A percentile compares a stretch with the other conserved stretches of the same genome.
phyloP scores from a whole-genome alignment of 371 early-diverging fungal genomes.

The Zancudomyces culisetae region DNA sequence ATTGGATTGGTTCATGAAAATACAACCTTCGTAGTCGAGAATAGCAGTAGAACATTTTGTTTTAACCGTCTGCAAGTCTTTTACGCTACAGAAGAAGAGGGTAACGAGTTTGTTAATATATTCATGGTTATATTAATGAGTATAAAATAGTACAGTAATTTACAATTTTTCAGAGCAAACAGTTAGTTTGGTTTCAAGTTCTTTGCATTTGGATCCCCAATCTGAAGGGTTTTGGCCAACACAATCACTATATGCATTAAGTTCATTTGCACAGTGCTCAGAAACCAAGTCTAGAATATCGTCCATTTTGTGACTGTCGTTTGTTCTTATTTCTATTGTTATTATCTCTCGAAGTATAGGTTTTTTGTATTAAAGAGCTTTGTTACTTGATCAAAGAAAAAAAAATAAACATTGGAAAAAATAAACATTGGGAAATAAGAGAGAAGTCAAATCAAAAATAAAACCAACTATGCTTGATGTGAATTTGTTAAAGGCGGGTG shows the following conservation, averaged over 20 bases:
- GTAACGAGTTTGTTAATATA: neutral
- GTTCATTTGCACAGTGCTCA: neutral
- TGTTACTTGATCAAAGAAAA: too few species aligned
- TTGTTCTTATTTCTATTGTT: too few species aligned
- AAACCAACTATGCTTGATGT: too few species aligned
- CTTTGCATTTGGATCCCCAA: constrained; percentile 1
- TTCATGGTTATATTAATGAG: neutral
- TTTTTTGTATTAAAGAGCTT: too few species aligned
- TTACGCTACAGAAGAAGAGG: neutral
- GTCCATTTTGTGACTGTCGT: too few species aligned
- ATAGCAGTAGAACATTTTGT: neutral
- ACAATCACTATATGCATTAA: neutral
- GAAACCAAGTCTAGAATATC: constrained; percentile 2
- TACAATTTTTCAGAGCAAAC: constrained; percentile 1
- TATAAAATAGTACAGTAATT: neutral
- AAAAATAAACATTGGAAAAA: too few species aligned
- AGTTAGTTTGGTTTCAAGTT: neutral
- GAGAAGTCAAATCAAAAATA: too few species aligned
- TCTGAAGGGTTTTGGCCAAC: neutral
- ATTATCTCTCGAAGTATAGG: too few species aligned
- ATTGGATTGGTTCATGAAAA: neutral
- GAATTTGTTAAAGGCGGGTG: too few species aligned
- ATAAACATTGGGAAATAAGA: too few species aligned
- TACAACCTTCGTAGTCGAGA: neutral
- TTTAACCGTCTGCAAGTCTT: neutral